Percentiles rank a stretch among this genome's conserved stretches.
Conservation (phyloP, 306 rosid species). For the Pyrus pyrifolia region DNA sequence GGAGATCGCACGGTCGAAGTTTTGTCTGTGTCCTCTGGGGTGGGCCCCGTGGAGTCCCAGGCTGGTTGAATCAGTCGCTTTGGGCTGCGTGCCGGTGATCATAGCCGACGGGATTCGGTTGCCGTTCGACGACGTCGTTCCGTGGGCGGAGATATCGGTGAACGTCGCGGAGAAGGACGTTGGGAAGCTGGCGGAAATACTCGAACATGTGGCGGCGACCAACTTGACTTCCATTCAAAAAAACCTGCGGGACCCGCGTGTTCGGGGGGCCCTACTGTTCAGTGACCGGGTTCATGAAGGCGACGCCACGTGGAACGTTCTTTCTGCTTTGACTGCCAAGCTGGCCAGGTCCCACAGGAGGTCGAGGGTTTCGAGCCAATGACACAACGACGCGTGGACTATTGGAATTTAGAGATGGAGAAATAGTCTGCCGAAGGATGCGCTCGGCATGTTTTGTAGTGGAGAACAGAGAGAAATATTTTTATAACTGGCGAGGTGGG, state of each 20-base stretch:
- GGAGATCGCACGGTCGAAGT: slow-evolving; percentile 70
- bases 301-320: slow-evolving; percentile 91
- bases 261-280: slow-evolving; percentile 55
- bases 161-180: slow-evolving; percentile 81
- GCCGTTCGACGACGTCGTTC: slow-evolving; percentile 56
- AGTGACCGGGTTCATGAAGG: slow-evolving; percentile 45
- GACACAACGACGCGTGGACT: slow-evolving; percentile 19
- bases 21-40: slow-evolving; percentile 83
- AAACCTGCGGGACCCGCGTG: slow-evolving; percentile 57
- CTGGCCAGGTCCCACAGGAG: slow-evolving; percentile 44
- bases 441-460: neutral
- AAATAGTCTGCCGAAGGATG: neutral
- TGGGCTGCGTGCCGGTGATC: slow-evolving; percentile 88
- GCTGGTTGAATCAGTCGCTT: slow-evolving; percentile 67
- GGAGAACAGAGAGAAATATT: slow-evolving; percentile 46
- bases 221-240: slow-evolving; percentile 55
- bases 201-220: slow-evolving; percentile 74
- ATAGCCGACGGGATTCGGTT: slow-evolving; percentile 77
- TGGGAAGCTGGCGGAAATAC: slow-evolving; percentile 44
- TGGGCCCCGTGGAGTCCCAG: slow-evolving; percentile 99
- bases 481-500: slow-evolving; percentile 6
- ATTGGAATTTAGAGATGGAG: neutral
- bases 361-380: slow-evolving; percentile 40
- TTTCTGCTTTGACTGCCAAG: slow-evolving; percentile 36
- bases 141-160: slow-evolving; percentile 73